Evolutionary conservation across 345 rosid genomes (phyloP).

Genomic region (Moricandia moricandioides): DNA sequence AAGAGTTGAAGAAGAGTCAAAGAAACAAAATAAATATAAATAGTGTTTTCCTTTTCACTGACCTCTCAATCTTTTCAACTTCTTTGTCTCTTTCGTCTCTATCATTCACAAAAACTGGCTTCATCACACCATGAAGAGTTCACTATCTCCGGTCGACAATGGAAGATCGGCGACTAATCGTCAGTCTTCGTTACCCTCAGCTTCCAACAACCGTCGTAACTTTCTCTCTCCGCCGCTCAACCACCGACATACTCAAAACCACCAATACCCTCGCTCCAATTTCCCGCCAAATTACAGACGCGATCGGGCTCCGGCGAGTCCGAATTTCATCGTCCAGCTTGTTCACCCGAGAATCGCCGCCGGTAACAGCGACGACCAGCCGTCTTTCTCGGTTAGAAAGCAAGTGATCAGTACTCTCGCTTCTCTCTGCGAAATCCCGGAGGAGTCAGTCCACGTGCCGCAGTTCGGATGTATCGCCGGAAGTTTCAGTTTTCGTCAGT

Average conservation of each 20-base stretch:
- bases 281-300: constrained; percentile 32
- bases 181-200: not conserved
- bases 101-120: constrained; percentile 13
- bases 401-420: constrained; percentile 18
- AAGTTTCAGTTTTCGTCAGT: constrained; percentile 38
- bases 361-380: not conserved
- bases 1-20: not conserved
- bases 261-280: constrained; percentile 17
- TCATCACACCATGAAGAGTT: constrained; percentile 21
- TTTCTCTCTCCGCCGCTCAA: constrained; percentile 6
- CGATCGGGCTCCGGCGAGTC: constrained; percentile 18
- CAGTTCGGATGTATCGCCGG: constrained; percentile 31
- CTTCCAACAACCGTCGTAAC: not conserved
- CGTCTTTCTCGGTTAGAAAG: not conserved
- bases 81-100: constrained; percentile 3
- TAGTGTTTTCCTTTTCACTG: not conserved
- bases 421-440: constrained; percentile 13
- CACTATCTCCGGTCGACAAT: constrained; percentile 17
- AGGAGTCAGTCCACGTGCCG: not conserved
- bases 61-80: constrained; percentile 6
- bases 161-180: constrained; percentile 27
- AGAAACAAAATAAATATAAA: not conserved
- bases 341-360: not conserved
- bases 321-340: constrained; percentile 39
- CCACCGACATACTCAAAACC: constrained; percentile 15